Percentiles rank a stretch among this genome's conserved stretches.
Evolutionary conservation across 768 basidiomycete genomes (phyloP).

Genomic region (Xerocomus potaroensis): DNA sequence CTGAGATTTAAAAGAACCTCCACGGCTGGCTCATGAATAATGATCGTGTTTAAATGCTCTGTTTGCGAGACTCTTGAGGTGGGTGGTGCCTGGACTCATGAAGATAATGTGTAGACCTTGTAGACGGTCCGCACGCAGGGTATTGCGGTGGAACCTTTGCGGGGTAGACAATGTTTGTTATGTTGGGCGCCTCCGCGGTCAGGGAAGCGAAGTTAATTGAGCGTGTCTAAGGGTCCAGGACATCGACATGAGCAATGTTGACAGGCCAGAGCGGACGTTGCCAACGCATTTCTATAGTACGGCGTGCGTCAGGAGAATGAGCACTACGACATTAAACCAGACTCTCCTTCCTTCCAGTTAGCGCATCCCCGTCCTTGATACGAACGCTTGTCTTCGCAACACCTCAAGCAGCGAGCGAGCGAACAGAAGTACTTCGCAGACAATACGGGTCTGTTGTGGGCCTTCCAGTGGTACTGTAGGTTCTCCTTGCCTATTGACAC

Average conservation of each 20-base stretch:
- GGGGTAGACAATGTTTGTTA: conserved; percentile 34
- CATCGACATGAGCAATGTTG: conserved; percentile 15
- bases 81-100: not conserved
- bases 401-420: conserved; percentile 15
- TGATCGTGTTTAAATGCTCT: no score
- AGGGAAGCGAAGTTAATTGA: no score
- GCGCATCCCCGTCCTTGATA: conserved; percentile 10
- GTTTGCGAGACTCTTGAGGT: not conserved
- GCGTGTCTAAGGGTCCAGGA: conserved; percentile 20
- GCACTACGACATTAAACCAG: not conserved
- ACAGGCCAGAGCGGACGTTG: conserved; percentile 13
- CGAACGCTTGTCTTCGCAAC: conserved; percentile 5
- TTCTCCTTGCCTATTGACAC: not conserved
- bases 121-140: conserved; percentile 23
- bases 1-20: no score
- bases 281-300: conserved; percentile 2
- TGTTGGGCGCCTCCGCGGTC: conserved; percentile 41
- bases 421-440: conserved; percentile 11
- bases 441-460: conserved; percentile 25
- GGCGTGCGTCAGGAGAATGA: conserved; percentile 26
- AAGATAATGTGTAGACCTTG: not conserved
- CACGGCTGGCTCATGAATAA: no score
- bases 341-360: conserved; percentile 15
- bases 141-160: conserved; percentile 29
- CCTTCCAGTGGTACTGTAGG: conserved; percentile 26